phyloP scores from a whole-genome alignment of 805 yeast genomes.

The Yarrowia phangngaensis region DNA sequence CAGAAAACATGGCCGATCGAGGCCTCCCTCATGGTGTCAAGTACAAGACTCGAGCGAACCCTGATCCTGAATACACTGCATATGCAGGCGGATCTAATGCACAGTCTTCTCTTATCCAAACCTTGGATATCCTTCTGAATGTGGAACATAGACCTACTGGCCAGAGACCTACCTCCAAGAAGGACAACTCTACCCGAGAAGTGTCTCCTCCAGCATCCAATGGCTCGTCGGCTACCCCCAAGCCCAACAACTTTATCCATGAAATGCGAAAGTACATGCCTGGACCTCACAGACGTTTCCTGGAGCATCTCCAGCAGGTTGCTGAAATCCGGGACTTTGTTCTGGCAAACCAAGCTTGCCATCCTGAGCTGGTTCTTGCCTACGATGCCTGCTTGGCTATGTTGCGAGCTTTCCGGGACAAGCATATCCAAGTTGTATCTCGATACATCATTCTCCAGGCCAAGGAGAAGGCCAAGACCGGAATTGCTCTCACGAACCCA shows the following conservation, averaged over 20 bases:
- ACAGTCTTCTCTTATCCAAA: constrained; percentile 84
- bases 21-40: constrained; percentile 77
- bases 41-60: constrained; percentile 51
- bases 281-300: constrained; percentile 70
- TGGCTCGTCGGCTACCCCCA: constrained; percentile 29
- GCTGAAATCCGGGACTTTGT: constrained; percentile 67
- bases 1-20: constrained; percentile 85
- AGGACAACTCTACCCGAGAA: constrained; percentile 29
- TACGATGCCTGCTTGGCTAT: constrained; percentile 88
- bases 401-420: constrained; percentile 84
- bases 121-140: constrained; percentile 69
- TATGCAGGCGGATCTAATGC: constrained; percentile 93
- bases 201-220: constrained; percentile 32
- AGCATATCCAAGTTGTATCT: constrained; percentile 88
- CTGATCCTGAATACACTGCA: constrained; percentile 49
- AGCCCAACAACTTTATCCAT: constrained; percentile 54
- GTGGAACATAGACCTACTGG: constrained; percentile 82
- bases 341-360: constrained; percentile 37
- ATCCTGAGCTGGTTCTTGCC: constrained; percentile 60
- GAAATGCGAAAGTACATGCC: constrained; percentile 94
- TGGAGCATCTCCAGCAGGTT: constrained; percentile 54
- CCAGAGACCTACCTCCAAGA: constrained; percentile 40
- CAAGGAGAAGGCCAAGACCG: constrained; percentile 48
- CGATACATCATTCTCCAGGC: constrained; percentile 82
- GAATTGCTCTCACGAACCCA: constrained; percentile 46